Evolutionary conservation across 192 early-diverging fungal species (phyloP).

Genomic region (Podila epigama): DNA sequence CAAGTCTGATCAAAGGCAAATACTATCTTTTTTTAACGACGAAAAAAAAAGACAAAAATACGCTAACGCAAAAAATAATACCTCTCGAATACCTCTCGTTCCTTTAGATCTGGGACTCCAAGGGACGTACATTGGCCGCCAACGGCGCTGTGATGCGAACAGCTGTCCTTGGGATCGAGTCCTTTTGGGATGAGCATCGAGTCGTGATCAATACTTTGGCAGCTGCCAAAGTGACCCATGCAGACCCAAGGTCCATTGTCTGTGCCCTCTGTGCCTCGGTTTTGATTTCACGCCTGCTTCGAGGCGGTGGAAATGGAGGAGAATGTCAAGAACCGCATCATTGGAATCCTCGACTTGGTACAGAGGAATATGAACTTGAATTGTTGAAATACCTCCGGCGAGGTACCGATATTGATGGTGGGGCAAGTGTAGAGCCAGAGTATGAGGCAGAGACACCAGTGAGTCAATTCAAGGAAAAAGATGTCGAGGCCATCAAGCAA

Average conservation of each 20-base stretch:
- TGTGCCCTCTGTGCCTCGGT: constrained; percentile 39
- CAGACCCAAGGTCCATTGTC: constrained; percentile 50
- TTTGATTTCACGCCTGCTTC: constrained; percentile 48
- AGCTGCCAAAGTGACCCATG: constrained; percentile 54
- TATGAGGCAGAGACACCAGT: constrained; percentile 17
- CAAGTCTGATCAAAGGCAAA: too few relatives aligned
- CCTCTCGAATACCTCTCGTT: background rate
- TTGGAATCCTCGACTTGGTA: constrained; percentile 19
- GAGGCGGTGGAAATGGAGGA: constrained; percentile 27
- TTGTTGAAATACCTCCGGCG: constrained; percentile 27
- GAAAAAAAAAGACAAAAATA: background rate
- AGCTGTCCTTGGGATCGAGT: constrained; percentile 43
- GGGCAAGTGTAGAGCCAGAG: constrained; percentile 5
- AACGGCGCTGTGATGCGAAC: constrained; percentile 56
- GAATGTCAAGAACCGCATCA: background rate
- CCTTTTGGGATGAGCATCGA: constrained; percentile 50
- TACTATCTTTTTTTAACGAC: background rate
- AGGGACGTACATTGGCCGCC: constrained; percentile 41
- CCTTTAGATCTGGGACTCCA: constrained; percentile 42
- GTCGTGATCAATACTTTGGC: constrained; percentile 49
- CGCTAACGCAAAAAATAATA: too few relatives aligned
- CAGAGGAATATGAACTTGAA: constrained; percentile 25
- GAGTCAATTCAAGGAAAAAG: constrained; percentile 8
- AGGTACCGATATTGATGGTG: constrained; percentile 22
- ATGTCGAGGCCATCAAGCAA: constrained; percentile 6